A percentile compares a stretch with the other conserved stretches of the same genome.
These are phyloP conservation scores for Lasiosphaeris hirsuta DNA, from an alignment of 495 filamentous ascomycete species.

Conservation along the genomic window DNA sequence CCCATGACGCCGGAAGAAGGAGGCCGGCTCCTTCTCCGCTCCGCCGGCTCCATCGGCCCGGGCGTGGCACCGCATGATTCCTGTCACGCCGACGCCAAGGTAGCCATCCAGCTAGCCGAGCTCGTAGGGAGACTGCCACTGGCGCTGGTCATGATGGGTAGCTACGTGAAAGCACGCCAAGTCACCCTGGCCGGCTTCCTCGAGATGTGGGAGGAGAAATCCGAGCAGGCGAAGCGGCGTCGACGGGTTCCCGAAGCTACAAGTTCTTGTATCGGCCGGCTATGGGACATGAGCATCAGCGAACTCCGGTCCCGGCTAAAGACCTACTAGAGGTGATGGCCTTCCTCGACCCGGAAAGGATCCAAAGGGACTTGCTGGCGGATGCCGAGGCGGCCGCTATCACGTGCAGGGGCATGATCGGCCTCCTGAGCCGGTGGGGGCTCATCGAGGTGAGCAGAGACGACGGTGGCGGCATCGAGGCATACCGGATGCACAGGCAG, in stretches of 20 bases:
- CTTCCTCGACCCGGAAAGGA: constrained; percentile 20
- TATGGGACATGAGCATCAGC: constrained; percentile 22
- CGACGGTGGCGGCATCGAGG: neutral
- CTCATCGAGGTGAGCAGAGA: constrained; percentile 11
- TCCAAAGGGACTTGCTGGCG: constrained; percentile 19
- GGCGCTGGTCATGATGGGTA: constrained; percentile 19
- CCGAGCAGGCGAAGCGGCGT: neutral
- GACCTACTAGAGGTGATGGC: constrained; percentile 23
- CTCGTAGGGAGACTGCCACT: constrained; percentile 17
- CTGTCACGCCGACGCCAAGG: too few species aligned
- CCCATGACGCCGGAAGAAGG: neutral
- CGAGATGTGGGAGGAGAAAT: constrained; percentile 24
- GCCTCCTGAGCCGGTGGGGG: constrained; percentile 11
- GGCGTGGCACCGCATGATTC: neutral
- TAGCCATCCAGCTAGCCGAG: constrained; percentile 11
- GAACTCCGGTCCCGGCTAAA: constrained; percentile 16
- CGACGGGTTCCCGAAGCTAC: too few species aligned
- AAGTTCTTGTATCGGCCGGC: constrained; percentile 8
- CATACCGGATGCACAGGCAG: constrained; percentile 4
- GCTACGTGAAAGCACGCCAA: constrained; percentile 17
- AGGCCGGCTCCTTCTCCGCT: constrained; percentile 5
- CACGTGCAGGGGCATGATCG: constrained; percentile 17
- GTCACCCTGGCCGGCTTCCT: constrained; percentile 19
- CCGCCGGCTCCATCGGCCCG: neutral
- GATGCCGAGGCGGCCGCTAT: too few species aligned